Evolutionary conservation across 805 yeast genomes (phyloP), one percentile per base, ranked within the genome.

Genomic region (Schizosaccharomyces lindneri): DNA sequence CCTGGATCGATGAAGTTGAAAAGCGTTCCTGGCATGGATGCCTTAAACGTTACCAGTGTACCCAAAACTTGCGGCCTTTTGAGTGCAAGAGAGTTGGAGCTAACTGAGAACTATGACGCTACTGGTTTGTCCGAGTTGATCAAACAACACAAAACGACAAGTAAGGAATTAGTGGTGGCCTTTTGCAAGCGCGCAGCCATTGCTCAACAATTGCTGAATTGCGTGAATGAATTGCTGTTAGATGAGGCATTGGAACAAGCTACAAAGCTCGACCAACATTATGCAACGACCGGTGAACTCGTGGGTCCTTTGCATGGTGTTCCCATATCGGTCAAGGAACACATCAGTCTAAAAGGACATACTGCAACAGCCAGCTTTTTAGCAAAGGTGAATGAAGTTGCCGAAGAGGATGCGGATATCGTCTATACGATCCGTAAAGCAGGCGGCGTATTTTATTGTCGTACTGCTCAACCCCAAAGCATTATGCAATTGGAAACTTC

Each of bases 291-390:
- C 46, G 85, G 85, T 31, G 73, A 76, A 63, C 72, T 81, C 1
- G 69, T 78, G 46, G 88, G 87, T 55, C 84, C 86, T 11, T 71
- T 83, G 63, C 87, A 83, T 66, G 87, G 87, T 55, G 72, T 83
- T 48, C 87, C 87, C 19, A 70, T 83, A 55, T 82, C 87, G 0
- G 71, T 83, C 55, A 83, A 83, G 67, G 87, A 83, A 68, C 87
- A 82, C 68, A 76, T 80, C 68, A 74, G 76, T 63, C 77, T 74
- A 66, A 75, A 73, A 62, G 83, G 78, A 36, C 78, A 74, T 64
- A 74, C 78, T 65, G 80, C 84, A 24, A 79, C 79, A 64, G 85
- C 81, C 46, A 79, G 82, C 11, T 81, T 78, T 71, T 85, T 81
- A 57, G 76, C 77, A 1, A 67, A 73, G 70, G 69, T 81, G 55